Percentiles rank a stretch among this genome's conserved stretches.
These are phyloP conservation scores for Phytophthora foliorum DNA, from an alignment of 352 stramenopile genomes.

Conservation along the genomic window DNA sequence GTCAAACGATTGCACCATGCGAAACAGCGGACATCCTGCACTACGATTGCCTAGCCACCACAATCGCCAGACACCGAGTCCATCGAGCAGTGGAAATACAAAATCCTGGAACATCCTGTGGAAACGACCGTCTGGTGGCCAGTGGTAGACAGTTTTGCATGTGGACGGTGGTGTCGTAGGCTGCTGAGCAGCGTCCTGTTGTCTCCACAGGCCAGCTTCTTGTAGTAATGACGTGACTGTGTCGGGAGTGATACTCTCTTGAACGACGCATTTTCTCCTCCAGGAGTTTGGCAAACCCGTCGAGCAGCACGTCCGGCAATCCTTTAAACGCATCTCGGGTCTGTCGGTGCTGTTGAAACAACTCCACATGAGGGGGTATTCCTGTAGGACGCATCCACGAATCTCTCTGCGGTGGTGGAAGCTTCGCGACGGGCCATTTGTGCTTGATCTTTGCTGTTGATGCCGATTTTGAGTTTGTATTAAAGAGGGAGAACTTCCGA, in stretches of 20 bases:
- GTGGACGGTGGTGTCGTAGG: neutral
- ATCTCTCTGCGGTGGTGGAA: too few relatives aligned
- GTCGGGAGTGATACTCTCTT: neutral
- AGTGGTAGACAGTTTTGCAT: neutral
- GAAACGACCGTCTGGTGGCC: neutral
- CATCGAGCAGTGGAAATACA: slow-evolving; percentile 11
- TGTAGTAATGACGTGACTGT: neutral
- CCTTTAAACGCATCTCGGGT: neutral
- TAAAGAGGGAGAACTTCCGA: too few relatives aligned
- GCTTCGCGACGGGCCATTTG: too few relatives aligned
- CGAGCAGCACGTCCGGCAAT: slow-evolving; percentile 1
- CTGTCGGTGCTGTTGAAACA: slow-evolving; percentile 3
- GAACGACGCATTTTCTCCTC: slow-evolving; percentile 4
- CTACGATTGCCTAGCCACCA: slow-evolving; percentile 13
- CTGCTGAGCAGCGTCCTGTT: neutral
- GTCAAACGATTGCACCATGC: neutral
- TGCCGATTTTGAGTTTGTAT: too few relatives aligned
- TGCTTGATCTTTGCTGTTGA: too few relatives aligned
- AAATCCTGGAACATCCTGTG: slow-evolving; percentile 14
- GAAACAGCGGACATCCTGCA: slow-evolving; percentile 6
- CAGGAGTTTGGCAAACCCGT: slow-evolving; percentile 6
- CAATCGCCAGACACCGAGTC: slow-evolving; percentile 12
- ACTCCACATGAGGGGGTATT: slow-evolving; percentile 4
- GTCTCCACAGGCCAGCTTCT: slow-evolving; percentile 9
- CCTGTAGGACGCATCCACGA: slow-evolving; percentile 7